A percentile compares a stretch with the other conserved stretches of the same genome.
phyloP scores from a whole-genome alignment of 305 asterid species.

The Fraxinus floribunda region DNA sequence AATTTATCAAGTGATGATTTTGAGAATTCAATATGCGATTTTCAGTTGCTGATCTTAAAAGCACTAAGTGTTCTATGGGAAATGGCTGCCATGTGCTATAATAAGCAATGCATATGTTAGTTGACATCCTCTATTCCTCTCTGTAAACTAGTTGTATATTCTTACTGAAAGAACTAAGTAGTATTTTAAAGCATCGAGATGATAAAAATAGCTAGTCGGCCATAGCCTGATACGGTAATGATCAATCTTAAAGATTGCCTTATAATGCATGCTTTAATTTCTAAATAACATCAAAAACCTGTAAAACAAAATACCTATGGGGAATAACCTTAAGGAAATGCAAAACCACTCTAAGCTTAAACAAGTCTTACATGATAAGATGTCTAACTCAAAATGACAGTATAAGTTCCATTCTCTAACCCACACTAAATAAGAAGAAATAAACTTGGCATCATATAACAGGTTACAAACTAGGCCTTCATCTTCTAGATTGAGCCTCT shows the following conservation, averaged over 20 bases:
- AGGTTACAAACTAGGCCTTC: conserved; percentile 45
- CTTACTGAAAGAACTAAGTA: not conserved
- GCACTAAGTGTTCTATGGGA: not conserved
- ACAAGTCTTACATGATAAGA: conserved; percentile 40
- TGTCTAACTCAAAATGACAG: conserved; percentile 40
- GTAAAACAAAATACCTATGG: not conserved
- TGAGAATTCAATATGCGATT: no score
- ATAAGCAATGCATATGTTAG: not conserved
- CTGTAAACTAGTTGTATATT: not conserved
- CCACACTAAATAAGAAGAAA: conserved; percentile 15
- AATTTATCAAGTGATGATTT: no score
- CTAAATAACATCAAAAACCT: conserved; percentile 14
- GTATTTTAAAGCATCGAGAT: not conserved
- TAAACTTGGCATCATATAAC: conserved; percentile 28
- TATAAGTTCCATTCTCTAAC: conserved; percentile 35
- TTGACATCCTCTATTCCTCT: not conserved
- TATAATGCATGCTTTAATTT: conserved; percentile 5
- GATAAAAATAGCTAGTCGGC: not conserved
- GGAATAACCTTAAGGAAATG: conserved; percentile 7
- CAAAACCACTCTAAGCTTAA: conserved; percentile 29
- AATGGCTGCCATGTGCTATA: not conserved
- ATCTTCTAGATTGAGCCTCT: conserved; percentile 53
- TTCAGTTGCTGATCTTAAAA: no score
- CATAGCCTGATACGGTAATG: conserved; percentile 12
- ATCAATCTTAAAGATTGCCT: conserved; percentile 20